Evolutionary conservation across 2,329 filamentous ascomycete species (phyloP), one percentile per base, ranked within the genome.

Genomic region (Amesomyces nigricolor): DNA sequence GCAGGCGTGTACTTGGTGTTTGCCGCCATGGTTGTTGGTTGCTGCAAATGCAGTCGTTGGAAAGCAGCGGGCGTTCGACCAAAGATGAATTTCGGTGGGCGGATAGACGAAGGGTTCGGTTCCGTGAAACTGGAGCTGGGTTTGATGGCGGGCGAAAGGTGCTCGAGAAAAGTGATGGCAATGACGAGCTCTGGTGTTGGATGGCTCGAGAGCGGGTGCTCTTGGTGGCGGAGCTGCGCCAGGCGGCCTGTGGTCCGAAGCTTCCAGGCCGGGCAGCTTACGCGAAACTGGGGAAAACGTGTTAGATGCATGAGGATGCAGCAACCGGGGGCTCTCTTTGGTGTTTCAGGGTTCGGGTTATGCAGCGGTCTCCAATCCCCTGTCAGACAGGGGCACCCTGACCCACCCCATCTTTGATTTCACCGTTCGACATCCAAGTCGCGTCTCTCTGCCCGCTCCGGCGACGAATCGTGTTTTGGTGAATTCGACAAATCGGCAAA

Each of bases 1-100:
- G 90, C 90, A 50, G 85, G 81, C 62, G 87, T 80, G 72, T 96
- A 97, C 73, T 92, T 94, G 50, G 89, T 78, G 64, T 82, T 89
- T 58, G 84, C 58, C 26, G 68, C 61, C 67, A 69, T 69, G 47
- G 26, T 59, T 42, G 39, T 29, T 35, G 51, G 7, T 53, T 26
- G 54, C 11, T 30, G 40, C 53, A 9, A 10, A 26, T 17, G 46
- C 32, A 42, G 35, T 47, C 43, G 30, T 29, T 19, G 17, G 37
- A 8, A 10, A 26, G 11, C n/a, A 45, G 5, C 5, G 30, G 30
- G 35, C 26, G 38, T 46, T 42, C 19, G 30, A 22, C 29, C 37
- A 47, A 42, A 16, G n/a, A 8, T 19, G 19, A 54, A 19, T 7
- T 26, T 19, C 19, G 14, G 39, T 7, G 29, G 17, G 19, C 37